Base-by-base conservation (phyloP, 2,329 filamentous ascomycete species). In the Phialophora chinensis region DNA sequence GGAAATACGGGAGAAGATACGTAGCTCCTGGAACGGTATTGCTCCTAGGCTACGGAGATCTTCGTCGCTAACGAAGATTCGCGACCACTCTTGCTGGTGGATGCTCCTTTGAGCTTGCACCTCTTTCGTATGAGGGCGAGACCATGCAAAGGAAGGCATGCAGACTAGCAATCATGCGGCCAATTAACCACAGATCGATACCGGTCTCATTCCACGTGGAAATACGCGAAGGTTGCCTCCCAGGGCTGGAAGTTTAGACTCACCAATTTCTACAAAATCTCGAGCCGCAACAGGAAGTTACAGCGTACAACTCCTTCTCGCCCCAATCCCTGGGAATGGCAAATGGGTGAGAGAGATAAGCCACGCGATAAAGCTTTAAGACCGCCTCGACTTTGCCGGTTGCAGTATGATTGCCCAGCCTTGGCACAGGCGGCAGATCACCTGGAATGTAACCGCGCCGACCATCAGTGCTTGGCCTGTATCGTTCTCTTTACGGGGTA, bases 341-440 rank as follows among this genome's bases (percentile, higher is more conserved):
- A 52, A 61, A 52, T 61, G 29, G 8, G 59, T 20, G 31, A 38
- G 47, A 42, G 27, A 61, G 59, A 61, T 61, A 61, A 61, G 59
- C 38, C 17, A n/a, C 31, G 59, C 59, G 47, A 53, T 53, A 53
- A 61, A 23, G 5, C 12, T 33, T 38, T 7, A 7, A 38, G 25
- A 23, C 11, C 29, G 52, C 33, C n/a, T 27, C 20, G 49, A 54
- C 49, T 44, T 60, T 61, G n/a, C 59, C 35, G 23, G 27, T 61
- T 61, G 44, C 31, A 61, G 59, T 53, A 52, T 61, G 20, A 53
- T 38, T 23, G 47, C 59, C 59, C 47, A 52, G 59, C 10, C 59
- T 61, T 61, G 59, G 59, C 59, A 61, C 47, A 20, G 47, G 25
- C 23, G 23, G 25, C 8, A 23, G 42, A 60, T 12, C 14, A 49